Base-by-base conservation (phyloP, 495 filamentous ascomycete genomes). In the Pseudevernia furfuracea region DNA sequence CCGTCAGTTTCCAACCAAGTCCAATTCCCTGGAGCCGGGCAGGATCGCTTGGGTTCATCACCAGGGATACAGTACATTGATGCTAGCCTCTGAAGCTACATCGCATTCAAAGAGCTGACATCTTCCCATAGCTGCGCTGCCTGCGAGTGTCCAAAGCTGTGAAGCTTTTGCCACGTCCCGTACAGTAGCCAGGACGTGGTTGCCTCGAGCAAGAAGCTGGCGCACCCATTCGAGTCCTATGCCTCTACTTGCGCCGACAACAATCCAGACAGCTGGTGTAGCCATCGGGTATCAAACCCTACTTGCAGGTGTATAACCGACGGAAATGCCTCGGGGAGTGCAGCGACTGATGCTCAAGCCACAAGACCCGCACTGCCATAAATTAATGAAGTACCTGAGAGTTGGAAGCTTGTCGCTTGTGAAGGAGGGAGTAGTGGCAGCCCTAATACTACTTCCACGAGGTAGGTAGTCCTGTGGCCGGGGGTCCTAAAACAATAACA, bases 221-320 rank as follows among this genome's bases (percentile, higher is more conserved):
- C 72, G 68, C 4, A 79, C 78, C 65, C 83, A 81, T 65, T 85
- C 83, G 28, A 83, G 71, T 43, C 83, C 83, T 64, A 85, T 85
- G 62, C 83, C 83, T 69, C 82, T 74, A 53, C 77, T 80, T 36
- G 81, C 82, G 41, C 82, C 83, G 17, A 84, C 74, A n/a, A 85
- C 76, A 14, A 83, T 69, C 79, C 82, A 84, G 12, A 80, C 81
- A 23, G 60, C 30, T 57, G 52, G 52, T 30, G 15, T 17, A 34
- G 52, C 52, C 52, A 55, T 55, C 0, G 52, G 8, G 61, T 68
- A 36, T 28, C n/a, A 28, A 44, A 56, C 4, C 14, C 49, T 44
- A 32, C 34, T 37, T 25, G n/a, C 36, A 60, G 28, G 11, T 30
- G 25, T 53, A 32, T 6, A 32, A 4, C 6, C 49, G 28, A 19